Conservation (phyloP, 192 early-diverging fungal species). For the Rhizoclosmatium sp. region DNA sequence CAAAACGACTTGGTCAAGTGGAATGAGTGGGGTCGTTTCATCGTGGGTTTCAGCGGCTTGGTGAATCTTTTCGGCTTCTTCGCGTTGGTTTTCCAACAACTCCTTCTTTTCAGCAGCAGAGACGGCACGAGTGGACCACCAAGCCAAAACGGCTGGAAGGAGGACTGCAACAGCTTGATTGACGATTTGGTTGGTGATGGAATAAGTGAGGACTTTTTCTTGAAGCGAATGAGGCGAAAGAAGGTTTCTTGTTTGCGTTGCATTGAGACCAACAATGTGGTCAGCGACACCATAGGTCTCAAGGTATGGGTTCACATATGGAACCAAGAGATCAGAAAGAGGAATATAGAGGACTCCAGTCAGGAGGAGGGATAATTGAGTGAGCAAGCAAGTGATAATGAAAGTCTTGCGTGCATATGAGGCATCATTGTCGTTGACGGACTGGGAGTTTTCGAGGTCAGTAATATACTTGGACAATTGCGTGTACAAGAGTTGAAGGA, state of each 20-base stretch:
- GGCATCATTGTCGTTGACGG: constrained; percentile 71
- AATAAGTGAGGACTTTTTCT: constrained; percentile 75
- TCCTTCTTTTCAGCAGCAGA: constrained; percentile 27
- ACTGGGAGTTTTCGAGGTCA: constrained; percentile 85
- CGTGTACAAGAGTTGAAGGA: constrained; percentile 72
- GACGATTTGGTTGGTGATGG: constrained; percentile 84
- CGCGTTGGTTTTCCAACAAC: constrained; percentile 38
- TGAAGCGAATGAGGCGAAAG: constrained; percentile 61
- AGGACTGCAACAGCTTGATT: constrained; percentile 77
- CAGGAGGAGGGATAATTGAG: constrained; percentile 85
- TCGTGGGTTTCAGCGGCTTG: not conserved
- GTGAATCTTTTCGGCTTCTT: constrained; percentile 12
- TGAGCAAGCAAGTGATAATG: constrained; percentile 82
- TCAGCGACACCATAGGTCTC: constrained; percentile 6
- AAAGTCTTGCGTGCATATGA: constrained; percentile 86
- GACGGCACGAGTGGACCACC: not conserved
- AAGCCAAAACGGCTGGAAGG: constrained; percentile 67
- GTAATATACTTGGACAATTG: constrained; percentile 68
- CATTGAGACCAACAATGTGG: constrained; percentile 26
- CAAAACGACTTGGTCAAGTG: not conserved
- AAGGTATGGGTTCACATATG: constrained; percentile 46
- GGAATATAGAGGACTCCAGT: constrained; percentile 92
- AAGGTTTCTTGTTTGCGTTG: constrained; percentile 47
- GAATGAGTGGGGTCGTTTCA: not conserved
- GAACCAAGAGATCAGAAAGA: constrained; percentile 67